phyloP scores from a whole-genome alignment of 1,139 yeast species.

The Diutina rugosa region DNA sequence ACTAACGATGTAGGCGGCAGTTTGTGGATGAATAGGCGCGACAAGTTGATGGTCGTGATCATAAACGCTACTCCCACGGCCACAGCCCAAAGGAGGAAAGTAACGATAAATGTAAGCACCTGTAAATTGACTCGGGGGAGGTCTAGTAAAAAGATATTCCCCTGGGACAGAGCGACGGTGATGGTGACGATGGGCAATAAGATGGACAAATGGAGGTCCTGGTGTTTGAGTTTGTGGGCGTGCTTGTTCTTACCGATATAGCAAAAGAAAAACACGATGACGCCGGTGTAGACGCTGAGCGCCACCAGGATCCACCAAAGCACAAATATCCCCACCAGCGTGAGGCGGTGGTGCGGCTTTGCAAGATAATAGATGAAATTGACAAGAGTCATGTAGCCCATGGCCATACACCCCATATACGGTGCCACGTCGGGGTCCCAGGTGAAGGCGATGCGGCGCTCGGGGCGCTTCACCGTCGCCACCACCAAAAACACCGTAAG shows the following conservation, averaged over 20 bases:
- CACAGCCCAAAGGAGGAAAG: constrained; percentile 52
- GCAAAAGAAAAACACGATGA: constrained; percentile 37
- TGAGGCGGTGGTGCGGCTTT: constrained; percentile 11
- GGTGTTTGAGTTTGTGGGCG: constrained; percentile 8
- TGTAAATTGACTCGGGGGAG: constrained; percentile 29
- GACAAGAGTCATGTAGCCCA: constrained; percentile 62
- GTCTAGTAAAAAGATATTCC: constrained; percentile 35
- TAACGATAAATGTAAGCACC: constrained; percentile 38
- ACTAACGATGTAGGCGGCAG: constrained; percentile 36
- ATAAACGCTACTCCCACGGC: constrained; percentile 53
- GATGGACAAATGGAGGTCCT: constrained; percentile 27
- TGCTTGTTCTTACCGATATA: constrained; percentile 19
- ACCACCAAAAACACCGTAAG: constrained; percentile 24
- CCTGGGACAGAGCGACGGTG: constrained; percentile 62
- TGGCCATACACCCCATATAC: constrained; percentile 65
- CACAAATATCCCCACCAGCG: constrained; percentile 34
- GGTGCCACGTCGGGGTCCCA: constrained; percentile 36
- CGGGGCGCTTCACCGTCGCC: constrained; percentile 23
- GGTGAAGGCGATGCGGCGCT: constrained; percentile 20
- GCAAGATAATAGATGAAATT: constrained; percentile 28
- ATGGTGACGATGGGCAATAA: constrained; percentile 65
- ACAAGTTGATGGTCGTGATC: constrained; percentile 38
- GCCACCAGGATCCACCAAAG: constrained; percentile 60
- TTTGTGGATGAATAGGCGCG: constrained; percentile 44
- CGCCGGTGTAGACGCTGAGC: constrained; percentile 42